phyloP scores from a whole-genome alignment of 306 rosid genomes.

The Dalbergia cochinchinensis region DNA sequence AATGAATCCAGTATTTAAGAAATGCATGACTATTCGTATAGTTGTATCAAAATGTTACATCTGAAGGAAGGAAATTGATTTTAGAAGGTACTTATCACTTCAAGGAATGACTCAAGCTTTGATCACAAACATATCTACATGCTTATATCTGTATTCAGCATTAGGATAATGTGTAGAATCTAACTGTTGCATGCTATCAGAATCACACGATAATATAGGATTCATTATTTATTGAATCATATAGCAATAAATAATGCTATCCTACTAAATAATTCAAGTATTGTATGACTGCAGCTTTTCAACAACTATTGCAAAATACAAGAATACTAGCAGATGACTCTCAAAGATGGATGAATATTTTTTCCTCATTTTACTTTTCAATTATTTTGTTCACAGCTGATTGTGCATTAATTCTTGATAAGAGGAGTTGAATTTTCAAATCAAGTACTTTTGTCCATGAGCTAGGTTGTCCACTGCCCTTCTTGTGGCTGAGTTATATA shows the following conservation, averaged over 20 bases:
- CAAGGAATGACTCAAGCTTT: too few relatives aligned
- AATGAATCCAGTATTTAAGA: too few relatives aligned
- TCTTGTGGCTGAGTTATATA: neutral
- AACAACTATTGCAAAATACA: neutral
- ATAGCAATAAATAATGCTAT: slow-evolving; percentile 12
- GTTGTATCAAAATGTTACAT: too few relatives aligned
- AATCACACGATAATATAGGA: neutral
- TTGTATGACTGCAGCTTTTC: neutral
- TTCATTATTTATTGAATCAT: neutral
- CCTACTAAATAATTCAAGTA: neutral
- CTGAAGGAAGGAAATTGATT: too few relatives aligned
- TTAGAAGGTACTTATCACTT: too few relatives aligned
- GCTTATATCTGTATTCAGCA: neutral
- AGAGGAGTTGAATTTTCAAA: slow-evolving; percentile 18
- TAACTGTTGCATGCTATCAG: slow-evolving; percentile 20
- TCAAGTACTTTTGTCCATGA: neutral
- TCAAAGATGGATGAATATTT: neutral
- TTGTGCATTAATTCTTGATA: neutral
- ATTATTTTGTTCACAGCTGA: slow-evolving; percentile 1
- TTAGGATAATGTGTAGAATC: neutral
- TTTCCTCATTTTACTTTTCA: neutral
- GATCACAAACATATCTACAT: neutral
- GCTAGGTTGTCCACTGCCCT: slow-evolving; percentile 8
- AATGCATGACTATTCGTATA: too few relatives aligned
- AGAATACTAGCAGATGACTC: neutral